Evolutionary conservation across 169 alveolate species (phyloP).

Genomic region (Besnoitia besnoiti): DNA sequence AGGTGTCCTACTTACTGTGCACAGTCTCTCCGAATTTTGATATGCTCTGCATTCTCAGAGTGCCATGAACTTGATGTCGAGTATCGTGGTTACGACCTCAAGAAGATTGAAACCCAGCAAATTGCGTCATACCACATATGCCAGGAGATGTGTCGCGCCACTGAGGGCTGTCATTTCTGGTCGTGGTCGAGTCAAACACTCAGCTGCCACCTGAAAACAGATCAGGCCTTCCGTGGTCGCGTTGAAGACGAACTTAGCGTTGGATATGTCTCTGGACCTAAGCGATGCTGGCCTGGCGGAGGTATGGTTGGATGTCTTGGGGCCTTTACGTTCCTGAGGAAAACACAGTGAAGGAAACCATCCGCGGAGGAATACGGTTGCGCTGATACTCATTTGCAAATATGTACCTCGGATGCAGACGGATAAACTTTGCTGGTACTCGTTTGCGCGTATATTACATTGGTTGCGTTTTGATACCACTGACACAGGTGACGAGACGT

Average conservation of each 20-base stretch:
- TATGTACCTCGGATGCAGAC: no score
- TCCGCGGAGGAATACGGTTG: no score
- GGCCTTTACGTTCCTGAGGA: background rate
- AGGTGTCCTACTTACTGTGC: no score
- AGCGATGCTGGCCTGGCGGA: background rate
- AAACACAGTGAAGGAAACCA: no score
- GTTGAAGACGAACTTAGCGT: background rate
- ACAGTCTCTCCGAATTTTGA: no score
- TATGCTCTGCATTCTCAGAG: background rate
- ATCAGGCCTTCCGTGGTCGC: background rate
- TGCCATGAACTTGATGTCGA: constrained; percentile 24
- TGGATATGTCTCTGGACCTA: constrained; percentile 32
- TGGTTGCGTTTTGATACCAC: no score
- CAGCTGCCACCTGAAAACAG: constrained; percentile 29
- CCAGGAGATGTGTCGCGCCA: constrained; percentile 13
- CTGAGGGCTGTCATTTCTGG: background rate
- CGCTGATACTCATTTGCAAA: no score
- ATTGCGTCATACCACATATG: background rate
- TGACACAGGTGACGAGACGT: no score
- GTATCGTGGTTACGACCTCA: constrained; percentile 26
- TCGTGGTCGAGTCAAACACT: background rate
- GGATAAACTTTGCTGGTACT: no score
- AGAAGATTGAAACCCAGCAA: constrained; percentile 3
- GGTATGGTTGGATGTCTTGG: background rate
- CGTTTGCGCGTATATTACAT: no score